Evolutionary conservation across 208 protist species (phyloP).

Genomic region (Leishmania lainsoni): DNA sequence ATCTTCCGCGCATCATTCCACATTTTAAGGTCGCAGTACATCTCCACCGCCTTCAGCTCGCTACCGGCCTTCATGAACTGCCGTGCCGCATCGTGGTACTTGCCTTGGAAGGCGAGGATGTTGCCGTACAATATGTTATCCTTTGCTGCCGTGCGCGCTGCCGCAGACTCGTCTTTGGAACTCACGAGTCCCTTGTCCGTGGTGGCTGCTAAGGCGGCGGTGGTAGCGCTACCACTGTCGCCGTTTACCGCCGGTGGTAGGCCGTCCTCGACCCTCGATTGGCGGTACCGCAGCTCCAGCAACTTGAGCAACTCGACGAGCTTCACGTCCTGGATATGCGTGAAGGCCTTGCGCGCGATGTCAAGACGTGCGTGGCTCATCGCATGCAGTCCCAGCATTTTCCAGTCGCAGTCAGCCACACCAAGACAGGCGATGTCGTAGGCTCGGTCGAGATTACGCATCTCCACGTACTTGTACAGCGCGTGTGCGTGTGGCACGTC

Average conservation of each 20-base stretch:
- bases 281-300: constrained; percentile 77
- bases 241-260: not conserved
- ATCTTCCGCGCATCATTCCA: constrained; percentile 92
- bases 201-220: not conserved
- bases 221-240: not conserved
- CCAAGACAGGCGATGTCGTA: constrained; percentile 94
- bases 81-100: constrained; percentile 91
- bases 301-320: constrained; percentile 93
- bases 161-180: constrained; percentile 12
- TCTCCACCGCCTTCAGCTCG: constrained; percentile 89
- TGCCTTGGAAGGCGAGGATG: constrained; percentile 94
- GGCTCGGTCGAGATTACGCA: constrained; percentile 87
- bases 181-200: not conserved
- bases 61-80: constrained; percentile 85
- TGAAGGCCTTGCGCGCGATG: constrained; percentile 93
- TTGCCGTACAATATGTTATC: constrained; percentile 77
- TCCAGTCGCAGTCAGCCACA: constrained; percentile 95
- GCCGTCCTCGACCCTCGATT: constrained; percentile 26
- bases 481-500: constrained; percentile 94
- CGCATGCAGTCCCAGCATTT: constrained; percentile 92
- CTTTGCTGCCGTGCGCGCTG: constrained; percentile 16
- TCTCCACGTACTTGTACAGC: constrained; percentile 92
- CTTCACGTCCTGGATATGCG: constrained; percentile 90
- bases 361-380: constrained; percentile 90
- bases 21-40: constrained; percentile 96